Base-by-base conservation (phyloP, 2,329 filamentous ascomycete genomes). In the Myriosclerotinia scirpicola region DNA sequence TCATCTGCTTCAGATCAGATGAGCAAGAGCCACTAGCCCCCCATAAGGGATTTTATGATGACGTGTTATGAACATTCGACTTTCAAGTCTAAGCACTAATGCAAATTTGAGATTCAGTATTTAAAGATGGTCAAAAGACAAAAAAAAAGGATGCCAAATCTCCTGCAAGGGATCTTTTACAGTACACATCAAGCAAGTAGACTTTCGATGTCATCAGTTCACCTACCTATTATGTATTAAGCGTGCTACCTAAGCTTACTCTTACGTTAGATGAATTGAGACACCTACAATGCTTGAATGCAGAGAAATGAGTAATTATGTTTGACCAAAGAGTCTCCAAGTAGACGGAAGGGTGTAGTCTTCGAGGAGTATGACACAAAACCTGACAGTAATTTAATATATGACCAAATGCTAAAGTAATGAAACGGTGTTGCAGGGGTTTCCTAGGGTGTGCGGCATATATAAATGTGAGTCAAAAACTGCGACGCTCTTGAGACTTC, bases 21-120 rank as follows among this genome's bases (percentile, higher is more conserved):
- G 8, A 64, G 64, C 81, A 83, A 0, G 81, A 82, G 3, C 81
- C 81, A 0, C 71, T 80, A 7, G 81, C 81, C 5, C 81, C 81
- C 30, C 79, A 80, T 8, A 6, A 48, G 46, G 46, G 20, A 48
- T 48, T 20, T 22, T 48, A 20, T 48, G 20, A 22, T 48, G 8
- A 26, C 26, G 26, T 20, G n/a, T 48, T 22, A 22, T 48, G 46
- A 48, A 0, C 7, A 48, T 22, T 9, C 8, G n/a, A 7, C 22
- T 17, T 48, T 48, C 44, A 6, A 48, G 8, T 48, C 20, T 6
- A 48, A 1, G 46, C 20, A 22, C 46, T 48, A 22, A n/a, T 22
- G 46, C 20, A 48, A 22, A n/a, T 11, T 20, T 7, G 7, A 48
- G 20, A 48, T 48, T n/a, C 20, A 48, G 20, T 22, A n/a, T 48